Percentiles rank a stretch among this genome's conserved stretches.
Conservation (phyloP, 495 filamentous ascomycete genomes). For the Penicillium ochrochloron region DNA sequence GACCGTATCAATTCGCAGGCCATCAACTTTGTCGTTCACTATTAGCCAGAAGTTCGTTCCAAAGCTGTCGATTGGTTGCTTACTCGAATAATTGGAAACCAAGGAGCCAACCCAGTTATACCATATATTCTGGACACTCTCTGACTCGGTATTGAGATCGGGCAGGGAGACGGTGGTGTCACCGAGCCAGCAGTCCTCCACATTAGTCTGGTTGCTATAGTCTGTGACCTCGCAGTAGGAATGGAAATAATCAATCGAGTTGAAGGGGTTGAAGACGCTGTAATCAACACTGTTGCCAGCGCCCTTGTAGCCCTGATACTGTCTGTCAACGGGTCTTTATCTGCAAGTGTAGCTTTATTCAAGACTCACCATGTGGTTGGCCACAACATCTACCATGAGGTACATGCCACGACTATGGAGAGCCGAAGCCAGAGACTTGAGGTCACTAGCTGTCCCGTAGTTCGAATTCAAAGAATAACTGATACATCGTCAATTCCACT, state of each 20-base stretch:
- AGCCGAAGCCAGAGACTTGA: slow-evolving; percentile 61
- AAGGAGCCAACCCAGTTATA: slow-evolving; percentile 68
- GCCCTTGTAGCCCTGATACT: slow-evolving; percentile 58
- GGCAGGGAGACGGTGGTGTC: slow-evolving; percentile 65
- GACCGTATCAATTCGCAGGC: slow-evolving; percentile 76
- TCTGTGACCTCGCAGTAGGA: slow-evolving; percentile 64
- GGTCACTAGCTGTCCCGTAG: slow-evolving; percentile 68
- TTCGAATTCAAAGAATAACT: slow-evolving; percentile 64
- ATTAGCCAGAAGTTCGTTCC: background rate
- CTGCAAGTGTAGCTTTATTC: background rate
- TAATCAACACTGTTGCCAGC: slow-evolving; percentile 61
- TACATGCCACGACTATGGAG: slow-evolving; percentile 68
- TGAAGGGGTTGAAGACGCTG: slow-evolving; percentile 66
- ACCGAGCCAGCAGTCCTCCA: slow-evolving; percentile 66
- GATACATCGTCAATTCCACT: background rate
- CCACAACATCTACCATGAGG: slow-evolving; percentile 80
- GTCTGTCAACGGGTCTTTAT: background rate
- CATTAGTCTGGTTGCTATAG: slow-evolving; percentile 59
- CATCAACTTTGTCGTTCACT: slow-evolving; percentile 58
- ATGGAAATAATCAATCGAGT: slow-evolving; percentile 67
- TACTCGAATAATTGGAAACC: slow-evolving; percentile 67
- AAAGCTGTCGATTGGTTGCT: background rate
- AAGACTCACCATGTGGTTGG: slow-evolving; percentile 69
- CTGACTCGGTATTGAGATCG: slow-evolving; percentile 69
- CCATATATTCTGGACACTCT: slow-evolving; percentile 60